phyloP scores from a whole-genome alignment of 306 rosid genomes.

The Prunus kanzakura region DNA sequence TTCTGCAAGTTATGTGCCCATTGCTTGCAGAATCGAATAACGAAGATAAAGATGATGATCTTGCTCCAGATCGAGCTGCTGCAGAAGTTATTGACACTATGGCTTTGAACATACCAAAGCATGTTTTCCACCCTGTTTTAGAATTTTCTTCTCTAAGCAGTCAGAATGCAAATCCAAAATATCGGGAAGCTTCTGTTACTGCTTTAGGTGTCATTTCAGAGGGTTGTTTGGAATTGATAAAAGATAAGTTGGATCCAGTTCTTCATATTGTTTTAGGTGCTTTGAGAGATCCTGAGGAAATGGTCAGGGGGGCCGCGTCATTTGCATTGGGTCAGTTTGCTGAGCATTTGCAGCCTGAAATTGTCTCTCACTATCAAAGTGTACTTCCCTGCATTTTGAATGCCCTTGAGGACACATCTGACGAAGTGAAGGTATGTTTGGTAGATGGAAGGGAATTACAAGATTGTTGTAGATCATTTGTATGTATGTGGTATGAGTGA shows the following conservation, averaged over 20 bases:
- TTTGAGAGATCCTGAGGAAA: slow-evolving; percentile 91
- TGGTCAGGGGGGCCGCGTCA: slow-evolving; percentile 98
- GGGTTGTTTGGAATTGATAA: slow-evolving; percentile 90
- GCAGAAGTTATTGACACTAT: slow-evolving; percentile 97
- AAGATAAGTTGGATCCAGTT: slow-evolving; percentile 80
- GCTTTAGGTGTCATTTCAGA: slow-evolving; percentile 92
- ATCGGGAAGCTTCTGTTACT: slow-evolving; percentile 95
- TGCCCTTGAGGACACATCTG: slow-evolving; percentile 91
- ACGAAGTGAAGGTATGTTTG: slow-evolving; percentile 84
- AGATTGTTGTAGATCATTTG: slow-evolving; percentile 18
- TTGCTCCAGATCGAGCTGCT: slow-evolving; percentile 96
- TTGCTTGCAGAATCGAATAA: slow-evolving; percentile 86
- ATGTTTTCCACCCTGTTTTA: slow-evolving; percentile 73
- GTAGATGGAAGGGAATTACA: slow-evolving; percentile 20
- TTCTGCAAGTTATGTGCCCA: slow-evolving; percentile 89
- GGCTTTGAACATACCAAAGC: slow-evolving; percentile 88
- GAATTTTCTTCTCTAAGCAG: slow-evolving; percentile 85
- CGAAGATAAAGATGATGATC: slow-evolving; percentile 85
- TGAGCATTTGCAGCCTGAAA: slow-evolving; percentile 93
- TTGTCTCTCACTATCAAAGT: slow-evolving; percentile 88
- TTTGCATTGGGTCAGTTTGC: slow-evolving; percentile 99
- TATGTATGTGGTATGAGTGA: slow-evolving; percentile 24
- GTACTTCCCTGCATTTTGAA: slow-evolving; percentile 95
- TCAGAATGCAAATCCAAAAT: slow-evolving; percentile 90
- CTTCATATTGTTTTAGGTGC: slow-evolving; percentile 91